Base-by-base conservation (phyloP, 2,329 filamentous ascomycete species). In the Ilyonectria sp. region DNA sequence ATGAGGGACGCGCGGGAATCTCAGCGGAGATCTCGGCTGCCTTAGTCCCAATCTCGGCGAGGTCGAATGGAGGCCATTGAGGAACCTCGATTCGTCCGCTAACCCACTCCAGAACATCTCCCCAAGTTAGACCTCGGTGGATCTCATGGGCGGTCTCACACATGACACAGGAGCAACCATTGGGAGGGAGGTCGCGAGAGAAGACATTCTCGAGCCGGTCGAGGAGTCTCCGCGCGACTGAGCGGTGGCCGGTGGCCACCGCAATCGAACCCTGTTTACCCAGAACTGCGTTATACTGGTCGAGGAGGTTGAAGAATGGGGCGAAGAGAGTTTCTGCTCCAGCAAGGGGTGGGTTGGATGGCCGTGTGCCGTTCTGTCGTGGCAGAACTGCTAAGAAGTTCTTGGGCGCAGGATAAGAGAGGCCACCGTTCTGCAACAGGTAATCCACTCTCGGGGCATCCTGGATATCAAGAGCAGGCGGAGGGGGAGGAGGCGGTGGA, bases 171-270 rank as follows among this genome's bases (percentile, higher is more conserved):
- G 86, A 84, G 79, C 95, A 98, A n/a, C 92, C 90, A 75, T 97
- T 91, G 0, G 91, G 91, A 0, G 95, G 95, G 40, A 99, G 91
- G 76, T 98, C 95, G 67, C 96, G 89, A 2, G 94, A 95, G 81
- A 99, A 98, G 9, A 99, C 94, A 63, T 95, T 94, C 78, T 98
- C 95, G 4, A 99, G 86, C 43, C 96, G 90, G 81, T 99, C 95
- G 6, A 98, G 87, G 26, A 98, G 83, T 58, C 95, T 90, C 6
- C 96, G 91, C 4, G 96, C 96, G n/a, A 98, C 93, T 0, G 95
- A 98, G 60, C 94, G 91, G 79, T 98, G 97, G 6, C 96, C 96
- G 0, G 95, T 98, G 17, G 96, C 96, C 2, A 98, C 96, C 2
- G 96, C 96, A 6, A 99, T 84, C 0, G 95, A 98, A 4, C 96